Base-by-base conservation (phyloP, 805 yeast species). In the Millerozyma miso region DNA sequence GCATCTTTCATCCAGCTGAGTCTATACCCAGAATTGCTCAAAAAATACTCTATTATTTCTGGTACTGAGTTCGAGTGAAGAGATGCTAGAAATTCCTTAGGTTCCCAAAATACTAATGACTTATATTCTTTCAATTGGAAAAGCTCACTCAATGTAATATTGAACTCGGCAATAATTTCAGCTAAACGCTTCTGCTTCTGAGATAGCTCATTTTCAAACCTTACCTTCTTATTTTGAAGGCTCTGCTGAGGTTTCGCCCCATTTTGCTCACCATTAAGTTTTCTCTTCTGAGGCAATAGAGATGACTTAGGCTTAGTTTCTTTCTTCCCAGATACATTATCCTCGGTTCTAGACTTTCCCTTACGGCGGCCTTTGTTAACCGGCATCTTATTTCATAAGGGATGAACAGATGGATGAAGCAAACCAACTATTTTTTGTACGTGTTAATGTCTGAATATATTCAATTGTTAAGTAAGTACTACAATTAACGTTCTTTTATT, bases 71-170 rank as follows among this genome's bases (percentile, higher is more conserved):
- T 23, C 20, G 52, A 38, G 15, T 41, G 41, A 7, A 48, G 37
- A 1, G 50, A 46, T 14, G 34, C 45, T 3, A 65, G 61, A 47
- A 63, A 63, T 40, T 64, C 77, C 40, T 57, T 10, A 0, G 89
- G 89, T 48, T 82, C 76, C 76, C 81, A 85, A 15, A 77, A 78
- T 0, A 73, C 77, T 35, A 83, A 56, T 0, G 87, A 79, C 16
- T 80, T 77, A 55, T 74, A 84, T 50, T 81, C 78, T 43, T 71
- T 64, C 19, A 85, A 60, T 54, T 84, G 88, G 51, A 79, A 83
- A 15, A 84, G 61, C 54, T 85, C 89, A 47, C 80, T 78, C 0
- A 78, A 66, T 19, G 77, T 58, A 4, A 75, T 40, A 39, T 76
- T 77, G 56, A 77, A 78, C 32, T 71, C 62, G 13, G 73, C 59